Evolutionary conservation across 495 filamentous ascomycete genomes (phyloP).

Genomic region (Penicillium maclennaniae): DNA sequence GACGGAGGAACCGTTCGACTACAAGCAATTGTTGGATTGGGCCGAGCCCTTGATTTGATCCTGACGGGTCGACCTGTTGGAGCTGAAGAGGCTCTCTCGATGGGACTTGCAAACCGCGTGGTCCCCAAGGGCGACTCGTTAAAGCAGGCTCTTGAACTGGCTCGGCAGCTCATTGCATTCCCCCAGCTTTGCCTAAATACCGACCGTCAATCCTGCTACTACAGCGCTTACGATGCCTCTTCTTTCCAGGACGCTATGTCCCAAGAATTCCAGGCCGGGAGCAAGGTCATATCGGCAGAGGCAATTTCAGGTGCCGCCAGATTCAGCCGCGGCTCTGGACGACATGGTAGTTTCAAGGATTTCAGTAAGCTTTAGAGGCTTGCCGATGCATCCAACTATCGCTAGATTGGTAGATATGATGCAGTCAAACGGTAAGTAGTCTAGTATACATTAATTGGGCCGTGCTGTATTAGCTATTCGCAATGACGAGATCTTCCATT

Average conservation of each 20-base stretch:
- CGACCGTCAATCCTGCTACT: constrained; percentile 38
- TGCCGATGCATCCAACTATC: neutral
- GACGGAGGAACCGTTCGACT: constrained; percentile 49
- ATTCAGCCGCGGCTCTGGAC: constrained; percentile 39
- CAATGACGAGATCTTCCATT: neutral
- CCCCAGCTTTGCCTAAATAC: constrained; percentile 45
- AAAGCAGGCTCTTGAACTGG: constrained; percentile 39
- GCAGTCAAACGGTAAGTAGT: neutral
- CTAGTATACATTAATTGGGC: constrained; percentile 13
- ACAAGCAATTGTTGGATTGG: constrained; percentile 45
- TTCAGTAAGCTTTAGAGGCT: constrained; percentile 12
- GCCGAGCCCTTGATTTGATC: constrained; percentile 49
- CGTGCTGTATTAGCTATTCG: neutral
- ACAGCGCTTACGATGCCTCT: constrained; percentile 39
- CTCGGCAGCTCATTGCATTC: constrained; percentile 38
- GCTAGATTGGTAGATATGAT: neutral
- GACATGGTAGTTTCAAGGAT: constrained; percentile 39
- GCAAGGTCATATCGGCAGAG: constrained; percentile 34
- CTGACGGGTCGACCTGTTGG: constrained; percentile 43
- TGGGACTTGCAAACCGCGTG: constrained; percentile 48
- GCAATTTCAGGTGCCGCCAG: constrained; percentile 37
- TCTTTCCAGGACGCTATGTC: constrained; percentile 43
- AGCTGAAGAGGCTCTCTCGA: constrained; percentile 42
- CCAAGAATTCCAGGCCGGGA: constrained; percentile 39
- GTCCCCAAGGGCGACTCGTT: constrained; percentile 44